These are phyloP conservation scores for Aspergillus sclerotiicarbonarius DNA, from an alignment of 495 filamentous ascomycete species.

Conservation along the genomic window DNA sequence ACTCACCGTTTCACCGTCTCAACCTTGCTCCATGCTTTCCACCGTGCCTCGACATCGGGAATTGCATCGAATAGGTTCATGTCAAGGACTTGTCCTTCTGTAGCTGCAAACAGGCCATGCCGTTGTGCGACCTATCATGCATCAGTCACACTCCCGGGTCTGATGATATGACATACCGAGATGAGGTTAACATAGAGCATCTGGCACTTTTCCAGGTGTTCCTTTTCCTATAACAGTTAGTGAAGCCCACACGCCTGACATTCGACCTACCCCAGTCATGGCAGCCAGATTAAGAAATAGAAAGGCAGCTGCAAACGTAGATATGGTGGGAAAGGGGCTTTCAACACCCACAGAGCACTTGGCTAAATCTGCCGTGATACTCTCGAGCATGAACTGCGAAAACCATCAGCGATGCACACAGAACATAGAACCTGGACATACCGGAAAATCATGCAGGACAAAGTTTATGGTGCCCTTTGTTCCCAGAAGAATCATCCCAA, in stretches of 20 bases:
- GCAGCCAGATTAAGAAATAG: conserved; percentile 49
- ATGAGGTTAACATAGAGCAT: conserved; percentile 53
- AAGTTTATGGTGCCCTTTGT: conserved; percentile 49
- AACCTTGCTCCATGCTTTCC: conserved; percentile 54
- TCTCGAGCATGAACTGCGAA: conserved; percentile 38
- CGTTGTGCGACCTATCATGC: conserved; percentile 43
- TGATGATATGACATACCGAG: conserved; percentile 32
- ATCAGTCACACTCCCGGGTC: background rate
- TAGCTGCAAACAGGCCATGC: conserved; percentile 50
- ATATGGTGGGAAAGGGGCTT: conserved; percentile 37
- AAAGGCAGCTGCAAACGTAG: conserved; percentile 46
- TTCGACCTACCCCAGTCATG: conserved; percentile 45
- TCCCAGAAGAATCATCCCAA: conserved; percentile 50
- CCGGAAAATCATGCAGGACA: conserved; percentile 45
- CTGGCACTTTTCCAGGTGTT: conserved; percentile 45
- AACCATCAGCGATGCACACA: conserved; percentile 10
- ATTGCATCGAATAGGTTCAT: conserved; percentile 45
- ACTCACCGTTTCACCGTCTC: conserved; percentile 50
- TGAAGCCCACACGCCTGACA: background rate
- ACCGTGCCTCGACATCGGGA: conserved; percentile 47
- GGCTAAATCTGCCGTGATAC: conserved; percentile 40
- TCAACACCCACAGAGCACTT: conserved; percentile 39
- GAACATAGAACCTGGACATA: conserved; percentile 17
- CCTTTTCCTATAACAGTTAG: conserved; percentile 39
- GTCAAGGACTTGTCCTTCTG: conserved; percentile 45